Evolutionary conservation across 1,139 yeast species (phyloP).

Genomic region (Pichia norvegensis): DNA sequence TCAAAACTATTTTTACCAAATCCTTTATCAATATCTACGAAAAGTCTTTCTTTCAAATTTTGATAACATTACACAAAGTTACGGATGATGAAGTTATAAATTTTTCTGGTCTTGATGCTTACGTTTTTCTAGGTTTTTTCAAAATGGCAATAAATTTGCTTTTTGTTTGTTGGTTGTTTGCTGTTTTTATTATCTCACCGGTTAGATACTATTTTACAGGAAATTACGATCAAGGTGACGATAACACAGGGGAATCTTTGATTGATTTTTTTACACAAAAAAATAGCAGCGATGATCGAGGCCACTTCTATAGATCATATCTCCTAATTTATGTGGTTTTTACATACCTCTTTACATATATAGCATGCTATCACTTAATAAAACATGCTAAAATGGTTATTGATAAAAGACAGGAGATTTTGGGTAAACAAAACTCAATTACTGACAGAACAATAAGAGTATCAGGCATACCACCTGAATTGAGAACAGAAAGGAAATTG

Average conservation of each 20-base stretch:
- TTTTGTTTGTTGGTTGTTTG: slow-evolving; percentile 45
- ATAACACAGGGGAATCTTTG: not conserved
- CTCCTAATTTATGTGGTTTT: slow-evolving; percentile 80
- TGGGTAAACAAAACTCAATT: slow-evolving; percentile 83
- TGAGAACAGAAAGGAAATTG: slow-evolving; percentile 62
- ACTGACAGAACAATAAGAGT: slow-evolving; percentile 87
- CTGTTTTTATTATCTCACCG: slow-evolving; percentile 58
- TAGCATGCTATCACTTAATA: slow-evolving; percentile 56
- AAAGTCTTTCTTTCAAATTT: slow-evolving; percentile 68
- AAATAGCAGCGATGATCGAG: not conserved
- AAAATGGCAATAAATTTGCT: slow-evolving; percentile 61
- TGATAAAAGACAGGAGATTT: slow-evolving; percentile 66
- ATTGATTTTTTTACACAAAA: not conserved
- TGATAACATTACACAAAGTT: slow-evolving; percentile 54
- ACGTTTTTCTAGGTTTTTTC: slow-evolving; percentile 69
- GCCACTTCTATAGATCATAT: slow-evolving; percentile 29
- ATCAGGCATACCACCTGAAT: slow-evolving; percentile 83
- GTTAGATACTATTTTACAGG: slow-evolving; percentile 64
- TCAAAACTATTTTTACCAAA: slow-evolving; percentile 2
- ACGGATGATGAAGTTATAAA: slow-evolving; percentile 73
- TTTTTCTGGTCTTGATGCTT: slow-evolving; percentile 91
- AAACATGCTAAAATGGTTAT: slow-evolving; percentile 68
- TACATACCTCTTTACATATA: slow-evolving; percentile 72
- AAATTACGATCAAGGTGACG: slow-evolving; percentile 39
- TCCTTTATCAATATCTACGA: slow-evolving; percentile 27